phyloP scores from a whole-genome alignment of 2,329 filamentous ascomycete genomes.

The Aspergillus caelatus region DNA sequence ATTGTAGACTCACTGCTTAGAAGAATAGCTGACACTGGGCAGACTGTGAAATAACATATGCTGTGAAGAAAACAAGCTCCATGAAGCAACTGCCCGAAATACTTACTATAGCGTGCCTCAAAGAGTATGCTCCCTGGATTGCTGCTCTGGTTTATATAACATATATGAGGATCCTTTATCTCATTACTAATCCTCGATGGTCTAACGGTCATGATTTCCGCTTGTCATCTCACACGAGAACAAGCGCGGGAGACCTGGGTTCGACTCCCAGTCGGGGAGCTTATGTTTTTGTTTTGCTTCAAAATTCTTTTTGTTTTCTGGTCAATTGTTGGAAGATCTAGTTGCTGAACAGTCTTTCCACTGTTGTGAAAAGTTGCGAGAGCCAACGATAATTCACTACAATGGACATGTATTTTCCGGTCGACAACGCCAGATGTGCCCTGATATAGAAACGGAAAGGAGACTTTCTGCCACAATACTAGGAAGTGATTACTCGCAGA shows the following conservation, averaged over 20 bases:
- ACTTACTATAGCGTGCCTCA: no score
- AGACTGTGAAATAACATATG: neutral
- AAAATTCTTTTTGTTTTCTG: neutral
- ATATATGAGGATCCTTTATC: rapidly evolving
- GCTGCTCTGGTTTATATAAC: no score
- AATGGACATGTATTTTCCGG: no score
- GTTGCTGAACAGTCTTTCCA: neutral
- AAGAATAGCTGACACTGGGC: neutral
- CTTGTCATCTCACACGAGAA: slow-evolving; percentile 11
- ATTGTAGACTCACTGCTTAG: neutral
- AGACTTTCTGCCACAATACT: neutral
- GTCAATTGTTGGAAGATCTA: neutral
- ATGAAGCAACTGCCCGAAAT: no score
- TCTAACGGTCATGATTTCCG: slow-evolving; percentile 21
- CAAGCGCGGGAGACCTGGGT: slow-evolving; percentile 7
- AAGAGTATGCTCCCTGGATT: no score
- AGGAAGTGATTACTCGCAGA: neutral
- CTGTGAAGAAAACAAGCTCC: no score
- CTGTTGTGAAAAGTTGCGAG: neutral
- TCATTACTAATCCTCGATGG: slow-evolving; percentile 10
- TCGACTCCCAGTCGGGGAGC: slow-evolving; percentile 4
- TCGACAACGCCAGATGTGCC: neutral
- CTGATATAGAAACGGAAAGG: neutral
- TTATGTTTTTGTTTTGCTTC: neutral
- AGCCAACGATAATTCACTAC: no score